These are phyloP conservation scores for Leersia perrieri DNA, from an alignment of 176 grass and related monocot species.

Conservation along the genomic window DNA sequence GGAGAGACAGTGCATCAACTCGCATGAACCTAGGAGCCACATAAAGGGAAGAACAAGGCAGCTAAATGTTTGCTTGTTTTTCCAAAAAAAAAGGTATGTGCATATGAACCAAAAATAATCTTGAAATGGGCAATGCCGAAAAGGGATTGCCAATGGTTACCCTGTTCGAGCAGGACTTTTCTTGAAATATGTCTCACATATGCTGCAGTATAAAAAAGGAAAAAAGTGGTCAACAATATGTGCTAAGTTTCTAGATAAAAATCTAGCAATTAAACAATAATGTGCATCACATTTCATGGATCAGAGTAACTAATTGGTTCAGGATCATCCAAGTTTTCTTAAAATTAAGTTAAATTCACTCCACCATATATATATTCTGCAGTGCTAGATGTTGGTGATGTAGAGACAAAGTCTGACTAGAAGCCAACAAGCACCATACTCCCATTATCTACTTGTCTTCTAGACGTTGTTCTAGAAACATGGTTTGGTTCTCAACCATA, in stretches of 20 bases:
- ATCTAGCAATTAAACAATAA: not conserved
- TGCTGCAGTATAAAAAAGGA: conserved; percentile 53
- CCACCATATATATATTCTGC: not conserved
- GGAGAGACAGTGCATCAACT: conserved; percentile 76
- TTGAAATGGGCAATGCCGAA: conserved; percentile 2
- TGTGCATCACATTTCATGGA: not conserved
- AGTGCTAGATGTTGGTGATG: not conserved
- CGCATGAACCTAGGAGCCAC: conserved; percentile 76
- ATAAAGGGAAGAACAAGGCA: conserved; percentile 21
- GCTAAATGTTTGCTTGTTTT: not conserved
- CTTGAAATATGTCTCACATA: conserved; percentile 99
- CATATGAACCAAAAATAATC: not conserved
- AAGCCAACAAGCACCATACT: not conserved
- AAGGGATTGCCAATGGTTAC: conserved; percentile 35
- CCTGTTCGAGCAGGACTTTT: conserved; percentile 82
- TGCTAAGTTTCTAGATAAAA: not conserved
- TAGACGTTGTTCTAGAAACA: not conserved
- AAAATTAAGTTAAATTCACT: not conserved
- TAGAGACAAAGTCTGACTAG: not conserved
- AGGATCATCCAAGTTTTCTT: not conserved
- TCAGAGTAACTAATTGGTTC: not conserved
- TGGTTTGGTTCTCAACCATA: not conserved
- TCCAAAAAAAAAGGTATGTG: not conserved
- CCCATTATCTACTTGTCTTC: not conserved
- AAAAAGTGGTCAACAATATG: conserved; percentile 14